phyloP scores from a whole-genome alignment of 176 grass and related monocot species.

The Poa annua region DNA sequence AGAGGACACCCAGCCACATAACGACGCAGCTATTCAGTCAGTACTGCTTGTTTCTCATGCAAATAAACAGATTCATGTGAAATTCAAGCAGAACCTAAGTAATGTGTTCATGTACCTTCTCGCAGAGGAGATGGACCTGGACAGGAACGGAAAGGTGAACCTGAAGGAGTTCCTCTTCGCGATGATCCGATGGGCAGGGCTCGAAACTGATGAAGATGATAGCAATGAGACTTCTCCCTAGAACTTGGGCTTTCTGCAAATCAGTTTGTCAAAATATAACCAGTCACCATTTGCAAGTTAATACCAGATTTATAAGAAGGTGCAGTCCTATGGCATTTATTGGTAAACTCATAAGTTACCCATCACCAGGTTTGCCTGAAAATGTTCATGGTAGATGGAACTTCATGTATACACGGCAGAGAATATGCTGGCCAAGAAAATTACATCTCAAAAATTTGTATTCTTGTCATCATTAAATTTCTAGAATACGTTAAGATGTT shows the following conservation, averaged over 20 bases:
- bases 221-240: conserved; percentile 36
- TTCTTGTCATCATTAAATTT: neutral
- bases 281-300: neutral
- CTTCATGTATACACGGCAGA: neutral
- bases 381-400: neutral
- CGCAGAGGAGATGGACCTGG: conserved; percentile 83
- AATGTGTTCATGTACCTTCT: neutral
- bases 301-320: neutral
- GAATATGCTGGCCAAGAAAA: neutral
- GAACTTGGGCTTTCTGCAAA: too few relatives aligned
- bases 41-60: neutral
- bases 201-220: conserved; percentile 51
- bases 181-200: conserved; percentile 66
- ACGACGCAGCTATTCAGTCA: conserved; percentile 66
- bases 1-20: conserved; percentile 59
- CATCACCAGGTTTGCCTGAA: neutral
- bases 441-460: neutral
- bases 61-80: conserved; percentile 1
- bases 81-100: neutral
- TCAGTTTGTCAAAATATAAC: neutral
- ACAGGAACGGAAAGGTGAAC: conserved; percentile 70
- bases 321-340: neutral
- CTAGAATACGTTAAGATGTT: neutral
- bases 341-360: neutral
- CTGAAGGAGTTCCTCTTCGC: conserved; percentile 77